phyloP scores from a whole-genome alignment of 2,329 filamentous ascomycete species.

The Annulohypoxylon truncatum region DNA sequence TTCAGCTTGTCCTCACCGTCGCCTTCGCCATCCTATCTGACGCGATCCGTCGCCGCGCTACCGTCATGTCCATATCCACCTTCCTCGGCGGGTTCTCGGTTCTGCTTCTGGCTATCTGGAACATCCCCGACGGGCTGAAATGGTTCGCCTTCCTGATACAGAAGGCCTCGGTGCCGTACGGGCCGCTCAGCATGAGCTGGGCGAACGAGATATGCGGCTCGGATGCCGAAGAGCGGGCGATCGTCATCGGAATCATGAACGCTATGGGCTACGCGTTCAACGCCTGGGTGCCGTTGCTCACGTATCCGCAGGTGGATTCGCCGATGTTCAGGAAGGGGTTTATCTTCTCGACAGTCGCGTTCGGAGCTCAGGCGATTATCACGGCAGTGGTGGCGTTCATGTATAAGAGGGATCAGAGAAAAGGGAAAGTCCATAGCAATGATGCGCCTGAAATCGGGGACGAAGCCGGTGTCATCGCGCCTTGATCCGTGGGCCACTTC shows the following conservation, averaged over 20 bases:
- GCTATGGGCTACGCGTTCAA: slow-evolving; percentile 54
- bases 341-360: slow-evolving; percentile 38
- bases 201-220: slow-evolving; percentile 53
- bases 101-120: slow-evolving; percentile 41
- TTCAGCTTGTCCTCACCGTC: slow-evolving; percentile 65
- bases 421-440: not conserved
- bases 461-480: slow-evolving; percentile 19
- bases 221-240: slow-evolving; percentile 56
- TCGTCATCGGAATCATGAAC: slow-evolving; percentile 57
- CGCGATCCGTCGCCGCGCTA: slow-evolving; percentile 51
- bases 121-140: slow-evolving; percentile 40
- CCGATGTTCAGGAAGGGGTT: slow-evolving; percentile 48
- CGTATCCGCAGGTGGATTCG: slow-evolving; percentile 49
- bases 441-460: slow-evolving; percentile 16
- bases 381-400: slow-evolving; percentile 40
- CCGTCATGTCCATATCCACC: slow-evolving; percentile 50
- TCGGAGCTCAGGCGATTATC: slow-evolving; percentile 39
- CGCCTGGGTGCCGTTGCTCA: slow-evolving; percentile 52
- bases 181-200: slow-evolving; percentile 49
- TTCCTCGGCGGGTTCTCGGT: slow-evolving; percentile 39
- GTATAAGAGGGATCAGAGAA: slow-evolving; percentile 37
- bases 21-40: slow-evolving; percentile 66
- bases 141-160: slow-evolving; percentile 43
- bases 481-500: not conserved
- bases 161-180: slow-evolving; percentile 37